Conservation (phyloP, 228 moss, liverwort and hornwort genomes). For the Sphagnum fallax region DNA sequence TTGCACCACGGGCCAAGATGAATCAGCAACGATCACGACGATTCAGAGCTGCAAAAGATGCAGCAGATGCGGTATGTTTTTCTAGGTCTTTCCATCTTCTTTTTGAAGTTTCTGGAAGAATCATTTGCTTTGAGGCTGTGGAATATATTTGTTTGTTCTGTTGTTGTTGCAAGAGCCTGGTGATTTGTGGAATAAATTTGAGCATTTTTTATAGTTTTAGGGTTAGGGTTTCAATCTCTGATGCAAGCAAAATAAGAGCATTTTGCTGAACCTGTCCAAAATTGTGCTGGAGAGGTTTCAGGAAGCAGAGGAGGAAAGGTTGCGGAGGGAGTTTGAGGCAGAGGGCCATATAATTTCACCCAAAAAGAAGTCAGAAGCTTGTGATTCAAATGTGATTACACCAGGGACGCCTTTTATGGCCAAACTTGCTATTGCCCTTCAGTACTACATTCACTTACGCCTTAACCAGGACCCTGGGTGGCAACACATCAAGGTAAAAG, state of each 20-base stretch:
- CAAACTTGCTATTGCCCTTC: slow-evolving; percentile 75
- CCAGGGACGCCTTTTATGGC: slow-evolving; percentile 97
- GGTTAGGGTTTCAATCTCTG: too few relatives aligned
- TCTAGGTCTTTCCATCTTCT: too few relatives aligned
- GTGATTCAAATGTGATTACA: slow-evolving; percentile 94
- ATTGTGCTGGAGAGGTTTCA: slow-evolving; percentile 15
- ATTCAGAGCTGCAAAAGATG: slow-evolving; percentile 97
- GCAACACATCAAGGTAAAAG: slow-evolving; percentile 73
- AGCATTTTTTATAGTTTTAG: too few relatives aligned
- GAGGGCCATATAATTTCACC: slow-evolving; percentile 80
- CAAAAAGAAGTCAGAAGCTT: slow-evolving; percentile 67
- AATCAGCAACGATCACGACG: slow-evolving; percentile 96
- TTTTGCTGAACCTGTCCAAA: too few relatives aligned
- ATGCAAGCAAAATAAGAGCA: too few relatives aligned
- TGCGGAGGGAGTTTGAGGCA: slow-evolving; percentile 80
- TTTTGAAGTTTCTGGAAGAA: too few relatives aligned
- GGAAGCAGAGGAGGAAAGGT: slow-evolving; percentile 81
- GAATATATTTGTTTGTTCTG: too few relatives aligned
- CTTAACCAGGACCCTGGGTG: slow-evolving; percentile 90
- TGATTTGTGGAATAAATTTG: too few relatives aligned
- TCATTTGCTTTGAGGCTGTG: too few relatives aligned
- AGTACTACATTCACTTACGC: slow-evolving; percentile 89
- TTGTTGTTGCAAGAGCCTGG: too few relatives aligned
- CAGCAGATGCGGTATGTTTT: slow-evolving; percentile 66
- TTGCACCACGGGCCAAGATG: slow-evolving; percentile 96